These are phyloP conservation scores for Chlorella vulgaris DNA, from an alignment of 139 green algal species.

Conservation along the genomic window DNA sequence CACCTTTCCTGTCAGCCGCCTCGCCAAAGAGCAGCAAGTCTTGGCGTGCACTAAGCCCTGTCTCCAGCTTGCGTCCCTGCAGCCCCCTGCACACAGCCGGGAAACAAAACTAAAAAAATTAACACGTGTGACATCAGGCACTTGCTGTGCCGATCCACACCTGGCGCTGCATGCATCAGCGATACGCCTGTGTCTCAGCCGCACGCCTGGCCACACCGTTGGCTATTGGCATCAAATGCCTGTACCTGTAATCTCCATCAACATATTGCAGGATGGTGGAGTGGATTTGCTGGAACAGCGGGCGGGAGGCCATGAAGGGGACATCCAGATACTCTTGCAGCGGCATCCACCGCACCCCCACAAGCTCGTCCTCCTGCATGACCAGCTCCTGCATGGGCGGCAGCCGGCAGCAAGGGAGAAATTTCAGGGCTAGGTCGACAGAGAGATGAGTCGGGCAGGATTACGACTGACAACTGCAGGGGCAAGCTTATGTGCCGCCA, in stretches of 20 bases:
- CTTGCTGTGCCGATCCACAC: too few relatives aligned
- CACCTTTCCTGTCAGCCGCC: not conserved
- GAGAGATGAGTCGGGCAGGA: too few relatives aligned
- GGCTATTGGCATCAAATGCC: too few relatives aligned
- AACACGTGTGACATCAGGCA: too few relatives aligned
- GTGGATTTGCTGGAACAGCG: constrained; percentile 26
- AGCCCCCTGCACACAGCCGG: constrained; percentile 31
- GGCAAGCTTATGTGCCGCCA: too few relatives aligned
- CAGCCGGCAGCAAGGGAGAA: not conserved
- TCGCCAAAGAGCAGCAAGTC: constrained; percentile 51
- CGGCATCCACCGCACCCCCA: constrained; percentile 67
- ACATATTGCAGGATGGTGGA: constrained; percentile 24
- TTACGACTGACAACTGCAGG: too few relatives aligned
- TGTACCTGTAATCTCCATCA: constrained; percentile 33
- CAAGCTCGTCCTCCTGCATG: constrained; percentile 66
- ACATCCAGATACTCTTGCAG: constrained; percentile 62
- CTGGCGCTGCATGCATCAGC: not conserved
- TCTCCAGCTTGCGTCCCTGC: constrained; percentile 29
- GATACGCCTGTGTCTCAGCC: not conserved
- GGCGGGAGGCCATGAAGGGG: constrained; percentile 28
- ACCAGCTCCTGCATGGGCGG: constrained; percentile 51
- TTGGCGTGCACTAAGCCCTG: constrained; percentile 22
- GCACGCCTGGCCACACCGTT: too few relatives aligned
- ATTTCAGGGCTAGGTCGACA: too few relatives aligned
- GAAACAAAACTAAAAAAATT: not conserved